A percentile compares a stretch with the other conserved stretches of the same genome.
phyloP scores from a whole-genome alignment of 495 filamentous ascomycete genomes.

The Penicillium simplicissimum region DNA sequence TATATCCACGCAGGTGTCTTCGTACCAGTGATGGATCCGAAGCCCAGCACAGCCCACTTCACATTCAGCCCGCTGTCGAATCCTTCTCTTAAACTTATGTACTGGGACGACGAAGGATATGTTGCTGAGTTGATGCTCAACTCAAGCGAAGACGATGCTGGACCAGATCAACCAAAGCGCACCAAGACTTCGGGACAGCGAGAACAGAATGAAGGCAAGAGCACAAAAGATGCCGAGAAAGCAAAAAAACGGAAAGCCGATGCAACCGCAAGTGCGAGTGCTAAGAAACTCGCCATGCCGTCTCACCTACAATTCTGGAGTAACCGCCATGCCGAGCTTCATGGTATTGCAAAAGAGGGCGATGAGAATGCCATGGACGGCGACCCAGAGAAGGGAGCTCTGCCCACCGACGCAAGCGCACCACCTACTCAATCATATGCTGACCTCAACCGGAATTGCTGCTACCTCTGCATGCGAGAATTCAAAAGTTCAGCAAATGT shows the following conservation, averaged over 20 bases:
- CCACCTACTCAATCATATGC: constrained; percentile 62
- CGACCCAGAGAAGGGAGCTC: constrained; percentile 12
- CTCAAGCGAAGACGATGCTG: constrained; percentile 41
- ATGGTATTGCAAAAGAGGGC: constrained; percentile 52
- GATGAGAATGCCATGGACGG: constrained; percentile 26
- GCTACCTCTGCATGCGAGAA: constrained; percentile 72
- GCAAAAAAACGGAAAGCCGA: constrained; percentile 73
- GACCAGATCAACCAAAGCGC: constrained; percentile 23
- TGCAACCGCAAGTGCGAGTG: constrained; percentile 34
- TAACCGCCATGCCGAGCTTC: constrained; percentile 81
- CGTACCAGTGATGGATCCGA: constrained; percentile 66
- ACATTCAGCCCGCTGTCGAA: constrained; percentile 76
- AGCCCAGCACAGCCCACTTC: constrained; percentile 56
- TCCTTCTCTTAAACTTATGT: constrained; percentile 66
- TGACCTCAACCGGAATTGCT: constrained; percentile 69
- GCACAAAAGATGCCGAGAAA: constrained; percentile 56
- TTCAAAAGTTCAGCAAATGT: constrained; percentile 71
- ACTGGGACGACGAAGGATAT: constrained; percentile 84
- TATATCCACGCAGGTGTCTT: constrained; percentile 91
- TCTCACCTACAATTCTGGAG: constrained; percentile 86
- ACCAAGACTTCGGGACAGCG: constrained; percentile 36
- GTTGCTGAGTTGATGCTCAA: constrained; percentile 66
- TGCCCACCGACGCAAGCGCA: constrained; percentile 19
- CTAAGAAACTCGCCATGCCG: constrained; percentile 55
- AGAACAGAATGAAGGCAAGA: constrained; percentile 41